Conservation (phyloP, 2,329 filamentous ascomycete species). For the Myriosclerotinia duriaeana region DNA sequence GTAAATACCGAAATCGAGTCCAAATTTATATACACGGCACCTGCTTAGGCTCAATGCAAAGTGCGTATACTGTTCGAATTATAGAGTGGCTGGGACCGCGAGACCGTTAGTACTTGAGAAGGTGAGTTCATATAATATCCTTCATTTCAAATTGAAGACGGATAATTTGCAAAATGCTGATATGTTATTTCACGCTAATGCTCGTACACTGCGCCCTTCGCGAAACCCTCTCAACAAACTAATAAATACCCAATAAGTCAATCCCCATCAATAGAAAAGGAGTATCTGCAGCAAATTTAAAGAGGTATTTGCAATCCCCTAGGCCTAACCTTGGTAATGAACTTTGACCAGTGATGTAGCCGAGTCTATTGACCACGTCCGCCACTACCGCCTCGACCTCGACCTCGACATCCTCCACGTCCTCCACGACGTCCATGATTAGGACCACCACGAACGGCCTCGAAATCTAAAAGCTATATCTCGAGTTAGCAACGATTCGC, state of each 20-base stretch:
- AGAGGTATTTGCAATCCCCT: neutral
- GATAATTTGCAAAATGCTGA: neutral
- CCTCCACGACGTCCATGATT: neutral
- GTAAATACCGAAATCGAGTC: neutral
- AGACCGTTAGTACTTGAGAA: neutral
- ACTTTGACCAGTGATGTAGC: neutral
- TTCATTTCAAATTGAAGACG: fast-evolving
- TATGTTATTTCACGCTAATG: neutral
- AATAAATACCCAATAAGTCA: neutral
- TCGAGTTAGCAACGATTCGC: neutral
- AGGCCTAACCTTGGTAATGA: too few relatives aligned
- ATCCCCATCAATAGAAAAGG: neutral
- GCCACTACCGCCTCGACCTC: neutral
- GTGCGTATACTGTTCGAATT: neutral
- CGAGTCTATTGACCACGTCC: neutral
- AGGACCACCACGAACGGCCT: neutral
- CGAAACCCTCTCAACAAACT: neutral
- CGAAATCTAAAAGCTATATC: neutral
- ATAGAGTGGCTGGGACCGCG: too few relatives aligned
- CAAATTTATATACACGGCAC: too few relatives aligned
- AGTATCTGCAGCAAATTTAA: neutral
- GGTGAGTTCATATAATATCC: neutral
- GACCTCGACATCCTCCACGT: neutral
- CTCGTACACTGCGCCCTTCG: neutral
- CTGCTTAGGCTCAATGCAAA: neutral